phyloP scores from a whole-genome alignment of 192 early-diverging fungal species.

The Martensiomyces pterosporus region DNA sequence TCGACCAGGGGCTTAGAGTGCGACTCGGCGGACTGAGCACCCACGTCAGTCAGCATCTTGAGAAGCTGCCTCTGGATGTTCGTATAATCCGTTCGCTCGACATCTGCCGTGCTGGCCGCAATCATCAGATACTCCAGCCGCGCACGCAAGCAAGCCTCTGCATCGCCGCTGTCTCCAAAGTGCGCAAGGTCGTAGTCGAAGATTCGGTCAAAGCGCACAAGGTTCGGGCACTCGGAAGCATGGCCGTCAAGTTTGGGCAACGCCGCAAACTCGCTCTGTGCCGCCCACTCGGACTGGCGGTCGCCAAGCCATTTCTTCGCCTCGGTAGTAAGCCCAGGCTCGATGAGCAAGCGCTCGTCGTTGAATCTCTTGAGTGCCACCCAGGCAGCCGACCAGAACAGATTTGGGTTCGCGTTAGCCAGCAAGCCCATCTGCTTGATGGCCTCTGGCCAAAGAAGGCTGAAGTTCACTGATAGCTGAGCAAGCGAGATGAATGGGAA shows the following conservation, averaged over 20 bases:
- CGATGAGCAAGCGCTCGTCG: slow-evolving; percentile 55
- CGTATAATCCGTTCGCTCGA: slow-evolving; percentile 63
- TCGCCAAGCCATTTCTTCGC: slow-evolving; percentile 26
- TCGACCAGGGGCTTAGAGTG: slow-evolving; percentile 58
- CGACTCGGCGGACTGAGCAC: slow-evolving; percentile 58
- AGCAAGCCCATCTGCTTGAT: slow-evolving; percentile 55
- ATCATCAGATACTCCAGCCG: slow-evolving; percentile 13
- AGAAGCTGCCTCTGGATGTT: slow-evolving; percentile 64
- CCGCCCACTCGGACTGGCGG: slow-evolving; percentile 6
- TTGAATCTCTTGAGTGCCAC: slow-evolving; percentile 55
- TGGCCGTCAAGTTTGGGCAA: slow-evolving; percentile 36
- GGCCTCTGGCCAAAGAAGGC: slow-evolving; percentile 77
- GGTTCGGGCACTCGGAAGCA: slow-evolving; percentile 31
- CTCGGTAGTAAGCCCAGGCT: slow-evolving; percentile 40
- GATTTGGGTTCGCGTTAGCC: slow-evolving; percentile 48
- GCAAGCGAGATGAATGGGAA: slow-evolving; percentile 61
- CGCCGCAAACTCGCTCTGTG: slow-evolving; percentile 5
- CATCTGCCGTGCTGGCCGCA: slow-evolving; percentile 14
- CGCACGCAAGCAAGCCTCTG: background rate
- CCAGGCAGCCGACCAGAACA: slow-evolving; percentile 63
- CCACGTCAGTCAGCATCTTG: slow-evolving; percentile 56
- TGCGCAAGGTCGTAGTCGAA: slow-evolving; percentile 7
- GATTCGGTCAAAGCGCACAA: slow-evolving; percentile 25
- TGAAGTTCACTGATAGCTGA: slow-evolving; percentile 76
- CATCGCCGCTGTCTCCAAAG: background rate